These are phyloP conservation scores for Escallonia herrerae DNA, from an alignment of 129 eudicot species.

Conservation along the genomic window DNA sequence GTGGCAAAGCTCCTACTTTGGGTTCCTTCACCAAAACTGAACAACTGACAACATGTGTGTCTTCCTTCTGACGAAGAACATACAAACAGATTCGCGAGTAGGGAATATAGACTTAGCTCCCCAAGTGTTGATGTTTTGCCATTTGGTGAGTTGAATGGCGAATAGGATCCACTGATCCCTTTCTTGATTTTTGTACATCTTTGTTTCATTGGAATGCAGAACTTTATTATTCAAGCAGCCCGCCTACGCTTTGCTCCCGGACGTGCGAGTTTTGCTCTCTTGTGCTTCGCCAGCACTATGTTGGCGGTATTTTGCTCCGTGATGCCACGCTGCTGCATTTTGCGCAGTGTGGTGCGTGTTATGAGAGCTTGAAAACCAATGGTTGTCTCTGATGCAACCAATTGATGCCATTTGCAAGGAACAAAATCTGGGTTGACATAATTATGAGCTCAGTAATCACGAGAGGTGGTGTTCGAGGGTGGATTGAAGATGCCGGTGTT, in stretches of 20 bases:
- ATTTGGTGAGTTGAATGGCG: no score
- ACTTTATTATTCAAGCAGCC: neutral
- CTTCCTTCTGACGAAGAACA: neutral
- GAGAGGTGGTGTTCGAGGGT: neutral
- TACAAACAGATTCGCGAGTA: neutral
- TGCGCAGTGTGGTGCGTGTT: neutral
- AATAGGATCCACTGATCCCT: neutral
- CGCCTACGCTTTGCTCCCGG: neutral
- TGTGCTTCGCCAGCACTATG: neutral
- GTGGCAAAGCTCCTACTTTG: neutral
- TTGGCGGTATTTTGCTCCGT: neutral
- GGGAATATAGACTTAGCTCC: neutral
- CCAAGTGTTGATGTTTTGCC: no score
- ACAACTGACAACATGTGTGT: neutral
- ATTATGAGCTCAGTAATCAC: no score
- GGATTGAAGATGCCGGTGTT: neutral
- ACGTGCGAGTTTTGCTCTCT: no score
- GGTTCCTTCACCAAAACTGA: neutral
- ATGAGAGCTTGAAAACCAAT: neutral
- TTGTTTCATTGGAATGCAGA: neutral
- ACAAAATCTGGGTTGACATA: no score
- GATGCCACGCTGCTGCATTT: neutral
- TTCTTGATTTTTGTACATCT: neutral
- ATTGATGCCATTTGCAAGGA: neutral
- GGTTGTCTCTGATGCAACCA: neutral